Evolutionary conservation across 306 rosid species (phyloP).

Genomic region (Medicago truncatula): DNA sequence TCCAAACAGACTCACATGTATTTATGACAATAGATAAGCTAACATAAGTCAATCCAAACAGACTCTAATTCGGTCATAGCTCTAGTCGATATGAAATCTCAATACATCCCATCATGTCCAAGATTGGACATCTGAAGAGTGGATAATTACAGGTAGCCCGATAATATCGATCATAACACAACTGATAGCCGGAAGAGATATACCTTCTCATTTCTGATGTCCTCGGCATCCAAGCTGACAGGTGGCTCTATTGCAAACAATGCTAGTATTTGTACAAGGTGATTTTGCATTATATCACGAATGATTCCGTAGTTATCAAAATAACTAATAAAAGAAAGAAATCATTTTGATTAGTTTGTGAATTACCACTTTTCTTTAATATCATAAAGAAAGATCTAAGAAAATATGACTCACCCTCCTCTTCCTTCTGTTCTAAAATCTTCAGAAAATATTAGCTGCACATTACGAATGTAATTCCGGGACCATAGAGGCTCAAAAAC

Average conservation of each 20-base stretch:
- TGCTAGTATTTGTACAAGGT: constrained; percentile 93
- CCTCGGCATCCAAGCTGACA: constrained; percentile 96
- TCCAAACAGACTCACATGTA: background rate
- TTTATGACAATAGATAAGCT: background rate
- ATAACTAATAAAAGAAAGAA: constrained; percentile 59
- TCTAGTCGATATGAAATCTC: background rate
- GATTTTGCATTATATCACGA: constrained; percentile 98
- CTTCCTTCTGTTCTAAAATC: constrained; percentile 98
- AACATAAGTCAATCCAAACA: background rate
- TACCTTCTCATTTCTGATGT: constrained; percentile 95
- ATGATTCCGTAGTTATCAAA: constrained; percentile 91
- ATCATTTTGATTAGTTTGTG: constrained; percentile 30
- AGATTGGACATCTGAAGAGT: background rate
- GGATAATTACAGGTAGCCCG: background rate
- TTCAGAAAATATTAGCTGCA: constrained; percentile 95
- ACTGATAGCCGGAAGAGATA: constrained; percentile 5
- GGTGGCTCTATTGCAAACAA: constrained; percentile 98
- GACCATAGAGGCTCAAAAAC: constrained; percentile 97
- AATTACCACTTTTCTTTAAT: constrained; percentile 24
- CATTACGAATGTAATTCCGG: constrained; percentile 85
- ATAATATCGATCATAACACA: background rate
- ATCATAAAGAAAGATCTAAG: constrained; percentile 23
- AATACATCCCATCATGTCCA: background rate
- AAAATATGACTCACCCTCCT: constrained; percentile 74
- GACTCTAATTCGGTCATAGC: background rate